A percentile compares a stretch with the other conserved stretches of the same genome.
phyloP scores from a whole-genome alignment of 352 stramenopile genomes.

The Globisporangium perplexum region DNA sequence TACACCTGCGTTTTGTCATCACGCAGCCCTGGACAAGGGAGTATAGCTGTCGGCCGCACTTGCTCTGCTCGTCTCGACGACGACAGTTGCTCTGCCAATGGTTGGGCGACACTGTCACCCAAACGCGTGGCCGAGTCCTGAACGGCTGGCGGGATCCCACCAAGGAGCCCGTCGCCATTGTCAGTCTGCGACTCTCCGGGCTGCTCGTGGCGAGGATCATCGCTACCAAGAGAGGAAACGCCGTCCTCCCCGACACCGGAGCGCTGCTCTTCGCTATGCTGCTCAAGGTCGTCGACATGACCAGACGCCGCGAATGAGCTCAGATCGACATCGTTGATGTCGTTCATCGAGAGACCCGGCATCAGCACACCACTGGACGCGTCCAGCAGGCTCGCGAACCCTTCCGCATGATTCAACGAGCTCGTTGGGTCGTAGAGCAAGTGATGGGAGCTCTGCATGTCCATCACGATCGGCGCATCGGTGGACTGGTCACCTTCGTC shows the following conservation, averaged over 20 bases:
- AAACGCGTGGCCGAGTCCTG: neutral
- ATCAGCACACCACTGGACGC: conserved; percentile 30
- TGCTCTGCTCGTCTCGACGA: neutral
- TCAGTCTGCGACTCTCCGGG: neutral
- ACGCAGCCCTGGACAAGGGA: conserved; percentile 57
- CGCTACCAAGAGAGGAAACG: neutral
- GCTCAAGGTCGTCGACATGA: conserved; percentile 4
- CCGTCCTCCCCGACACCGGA: neutral
- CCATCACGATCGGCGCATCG: conserved; percentile 3
- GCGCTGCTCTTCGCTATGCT: neutral
- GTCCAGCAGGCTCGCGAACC: conserved; percentile 17
- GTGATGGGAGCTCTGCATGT: conserved; percentile 5
- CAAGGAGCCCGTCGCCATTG: neutral
- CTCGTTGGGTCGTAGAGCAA: conserved; percentile 16
- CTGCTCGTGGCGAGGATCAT: neutral
- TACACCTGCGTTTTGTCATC: conserved; percentile 61
- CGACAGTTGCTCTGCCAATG: conserved; percentile 3
- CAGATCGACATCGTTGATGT: conserved; percentile 60
- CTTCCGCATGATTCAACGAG: conserved; percentile 11
- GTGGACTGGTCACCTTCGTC: neutral
- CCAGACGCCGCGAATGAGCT: conserved; percentile 23
- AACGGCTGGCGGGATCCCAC: neutral
- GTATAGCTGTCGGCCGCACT: neutral
- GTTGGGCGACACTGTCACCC: conserved; percentile 15
- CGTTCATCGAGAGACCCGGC: conserved; percentile 45